Evolutionary conservation across 176 grass and related monocot genomes (phyloP).

Genomic region (Bothriochloa decipiens): DNA sequence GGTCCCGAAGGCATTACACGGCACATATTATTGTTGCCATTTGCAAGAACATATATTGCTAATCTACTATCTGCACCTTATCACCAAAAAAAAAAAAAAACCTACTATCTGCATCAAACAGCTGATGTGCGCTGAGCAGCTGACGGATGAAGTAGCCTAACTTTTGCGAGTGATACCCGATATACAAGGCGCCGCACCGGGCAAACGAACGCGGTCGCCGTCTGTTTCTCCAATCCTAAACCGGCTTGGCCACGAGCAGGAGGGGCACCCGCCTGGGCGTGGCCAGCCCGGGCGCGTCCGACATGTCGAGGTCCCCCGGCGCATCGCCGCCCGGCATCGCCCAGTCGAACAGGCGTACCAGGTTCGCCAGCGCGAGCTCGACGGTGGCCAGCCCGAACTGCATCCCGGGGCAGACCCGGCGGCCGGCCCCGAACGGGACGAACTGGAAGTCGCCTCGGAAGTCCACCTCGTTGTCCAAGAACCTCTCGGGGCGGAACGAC

Average conservation of each 20-base stretch:
- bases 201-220: not conserved
- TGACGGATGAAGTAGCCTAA: too few species aligned
- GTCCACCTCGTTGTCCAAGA: slow-evolving; percentile 47
- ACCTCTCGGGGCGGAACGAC: slow-evolving; percentile 53
- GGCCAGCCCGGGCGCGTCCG: slow-evolving; percentile 34
- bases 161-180: too few species aligned
- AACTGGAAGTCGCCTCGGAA: slow-evolving; percentile 57
- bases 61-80: too few species aligned
- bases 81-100: too few species aligned
- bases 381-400: slow-evolving; percentile 53
- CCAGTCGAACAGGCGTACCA: slow-evolving; percentile 57
- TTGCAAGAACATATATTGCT: too few species aligned
- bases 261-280: slow-evolving; percentile 25
- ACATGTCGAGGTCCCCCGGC: slow-evolving; percentile 49
- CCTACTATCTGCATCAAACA: too few species aligned
- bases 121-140: too few species aligned
- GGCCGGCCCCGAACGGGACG: slow-evolving; percentile 57
- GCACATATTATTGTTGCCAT: too few species aligned
- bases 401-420: slow-evolving; percentile 51
- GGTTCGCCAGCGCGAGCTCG: slow-evolving; percentile 53
- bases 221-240: not conserved
- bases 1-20: too few species aligned
- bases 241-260: slow-evolving; percentile 24
- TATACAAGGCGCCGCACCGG: not conserved
- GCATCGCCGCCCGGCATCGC: slow-evolving; percentile 42